These are phyloP conservation scores for Chaetomium cochliodes DNA, from an alignment of 495 filamentous ascomycete genomes.

Conservation along the genomic window DNA sequence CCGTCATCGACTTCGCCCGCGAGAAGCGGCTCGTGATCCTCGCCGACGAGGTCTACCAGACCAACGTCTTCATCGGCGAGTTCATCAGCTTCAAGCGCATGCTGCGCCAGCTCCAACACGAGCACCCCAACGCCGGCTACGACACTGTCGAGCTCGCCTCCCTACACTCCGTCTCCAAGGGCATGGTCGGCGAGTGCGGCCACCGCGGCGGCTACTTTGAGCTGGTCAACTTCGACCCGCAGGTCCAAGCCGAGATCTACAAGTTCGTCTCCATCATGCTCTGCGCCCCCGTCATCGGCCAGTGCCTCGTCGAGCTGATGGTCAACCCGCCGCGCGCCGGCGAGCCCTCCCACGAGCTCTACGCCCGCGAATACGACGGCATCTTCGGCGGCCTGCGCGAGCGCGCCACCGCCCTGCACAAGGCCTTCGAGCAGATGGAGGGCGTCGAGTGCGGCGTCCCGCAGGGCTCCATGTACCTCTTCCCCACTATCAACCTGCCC, in stretches of 20 bases:
- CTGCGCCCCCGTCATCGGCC: slow-evolving; percentile 91
- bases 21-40: slow-evolving; percentile 84
- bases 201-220: slow-evolving; percentile 98
- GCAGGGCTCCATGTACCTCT: slow-evolving; percentile 96
- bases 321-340: slow-evolving; percentile 87
- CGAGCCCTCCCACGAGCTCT: slow-evolving; percentile 76
- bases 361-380: slow-evolving; percentile 75
- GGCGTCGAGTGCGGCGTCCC: slow-evolving; percentile 87
- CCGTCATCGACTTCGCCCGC: slow-evolving; percentile 79
- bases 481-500: slow-evolving; percentile 85
- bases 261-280: slow-evolving; percentile 96
- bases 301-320: slow-evolving; percentile 95
- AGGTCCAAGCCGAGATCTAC: slow-evolving; percentile 91
- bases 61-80: slow-evolving; percentile 90
- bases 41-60: slow-evolving; percentile 98
- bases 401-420: slow-evolving; percentile 79
- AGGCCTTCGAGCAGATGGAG: slow-evolving; percentile 91
- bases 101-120: slow-evolving; percentile 78
- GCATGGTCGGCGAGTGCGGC: slow-evolving; percentile 97
- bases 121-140: slow-evolving; percentile 67
- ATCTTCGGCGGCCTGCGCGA: slow-evolving; percentile 72
- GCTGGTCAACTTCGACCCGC: slow-evolving; percentile 79
- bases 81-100: slow-evolving; percentile 94
- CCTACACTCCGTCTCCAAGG: slow-evolving; percentile 85
- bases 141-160: slow-evolving; percentile 84